Base-by-base conservation (phyloP, 2,329 filamentous ascomycete species). In the Metarhizium brunneum region DNA sequence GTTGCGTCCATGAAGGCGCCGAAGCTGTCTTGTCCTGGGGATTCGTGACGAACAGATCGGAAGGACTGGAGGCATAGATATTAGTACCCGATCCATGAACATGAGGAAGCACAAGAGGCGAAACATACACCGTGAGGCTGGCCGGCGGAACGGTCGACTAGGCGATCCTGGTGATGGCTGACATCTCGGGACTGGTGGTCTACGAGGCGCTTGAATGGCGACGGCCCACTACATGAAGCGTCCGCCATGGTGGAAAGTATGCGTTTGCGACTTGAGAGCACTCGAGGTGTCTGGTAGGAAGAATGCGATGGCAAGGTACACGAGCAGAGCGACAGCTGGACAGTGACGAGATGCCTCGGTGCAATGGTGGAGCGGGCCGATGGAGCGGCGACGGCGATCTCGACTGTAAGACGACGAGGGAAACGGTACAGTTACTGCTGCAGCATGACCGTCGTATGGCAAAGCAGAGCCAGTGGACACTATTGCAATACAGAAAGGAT, bases 181-280 rank as follows among this genome's bases (percentile, higher is more conserved):
- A 68, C 65, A 61, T 75, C 72, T 48, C 69, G 68, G n/a, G 66
- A 65, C 52, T 75, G 72, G 43, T 75, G 72, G 8, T 75, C 71
- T 20, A 72, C 62, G 47, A 76, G 66, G 13, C 67, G 69, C 65
- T 76, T 76, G 55, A 76, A 74, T 40, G 73, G 72, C 51, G 70
- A 71, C 2, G 68, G 66, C 38, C 72, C 73, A 58, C 72, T 72
- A 58, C 73, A 76, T 10, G 72, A 72, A 55, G 67, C 66, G 53
- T 74, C 72, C 42, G 71, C 67, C 73, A 76, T 76, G 54, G 30
- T 51, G n/a, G 55, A 29, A 7, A 48, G 45, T 6, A 48, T 18
- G 36, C 30, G 51, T 50, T 3, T 49, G 42, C n/a, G 32, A 18
- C 38, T 52, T 14, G 20, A 16, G 25, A 13, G 14, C 11, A 40